These are phyloP conservation scores for Trapa incisa DNA, from an alignment of 345 rosid genomes.

Conservation along the genomic window DNA sequence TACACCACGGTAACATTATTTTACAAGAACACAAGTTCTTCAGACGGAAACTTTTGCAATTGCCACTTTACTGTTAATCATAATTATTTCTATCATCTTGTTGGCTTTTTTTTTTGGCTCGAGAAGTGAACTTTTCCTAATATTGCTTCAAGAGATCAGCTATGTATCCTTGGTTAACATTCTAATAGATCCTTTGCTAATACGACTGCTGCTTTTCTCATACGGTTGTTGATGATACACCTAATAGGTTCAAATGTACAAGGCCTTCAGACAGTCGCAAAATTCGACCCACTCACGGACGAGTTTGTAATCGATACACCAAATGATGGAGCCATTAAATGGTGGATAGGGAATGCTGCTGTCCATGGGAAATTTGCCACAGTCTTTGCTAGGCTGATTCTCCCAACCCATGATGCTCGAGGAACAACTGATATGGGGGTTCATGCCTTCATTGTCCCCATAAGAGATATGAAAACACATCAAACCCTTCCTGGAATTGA, in stretches of 20 bases:
- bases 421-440: slow-evolving; percentile 87
- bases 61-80: neutral
- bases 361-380: slow-evolving; percentile 94
- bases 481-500: slow-evolving; percentile 81
- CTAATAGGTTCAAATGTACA: slow-evolving; percentile 80
- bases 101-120: too few species aligned
- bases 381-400: slow-evolving; percentile 75
- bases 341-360: slow-evolving; percentile 99
- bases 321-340: slow-evolving; percentile 89
- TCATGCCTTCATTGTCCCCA: slow-evolving; percentile 92
- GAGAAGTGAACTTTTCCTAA: too few species aligned
- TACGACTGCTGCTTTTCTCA: neutral
- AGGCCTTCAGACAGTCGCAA: slow-evolving; percentile 83
- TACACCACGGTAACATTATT: slow-evolving; percentile 67
- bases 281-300: slow-evolving; percentile 68
- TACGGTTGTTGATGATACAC: slow-evolving; percentile 10
- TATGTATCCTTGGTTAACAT: neutral
- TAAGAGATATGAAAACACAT: slow-evolving; percentile 77
- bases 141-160: too few species aligned
- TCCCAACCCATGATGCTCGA: slow-evolving; percentile 78
- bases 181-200: neutral
- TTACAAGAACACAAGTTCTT: neutral
- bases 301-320: slow-evolving; percentile 80
- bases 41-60: neutral
- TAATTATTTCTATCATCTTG: neutral